phyloP scores from a whole-genome alignment of 2,329 filamentous ascomycete species.

The Cytospora chrysosperma region DNA sequence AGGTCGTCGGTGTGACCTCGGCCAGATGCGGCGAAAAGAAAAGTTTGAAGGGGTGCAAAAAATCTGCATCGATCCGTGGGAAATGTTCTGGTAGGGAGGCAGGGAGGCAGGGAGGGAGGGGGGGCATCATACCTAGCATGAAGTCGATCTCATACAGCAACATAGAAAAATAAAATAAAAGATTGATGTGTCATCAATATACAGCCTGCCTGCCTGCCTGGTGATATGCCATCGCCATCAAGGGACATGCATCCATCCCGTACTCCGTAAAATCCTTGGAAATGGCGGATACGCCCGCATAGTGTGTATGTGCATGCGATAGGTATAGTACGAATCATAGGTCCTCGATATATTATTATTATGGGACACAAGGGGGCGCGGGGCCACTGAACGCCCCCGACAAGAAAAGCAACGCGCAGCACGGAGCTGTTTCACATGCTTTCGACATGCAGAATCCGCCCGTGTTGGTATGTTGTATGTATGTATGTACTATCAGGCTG shows the following conservation, averaged over 20 bases:
- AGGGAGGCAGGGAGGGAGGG: too few species aligned
- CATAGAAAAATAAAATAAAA: neutral
- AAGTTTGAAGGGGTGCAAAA: neutral
- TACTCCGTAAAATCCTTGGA: neutral
- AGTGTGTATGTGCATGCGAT: neutral
- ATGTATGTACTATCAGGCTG: too few species aligned
- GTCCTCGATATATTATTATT: slow-evolving; percentile 1
- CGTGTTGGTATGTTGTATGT: too few species aligned
- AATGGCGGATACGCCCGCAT: neutral
- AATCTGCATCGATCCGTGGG: neutral
- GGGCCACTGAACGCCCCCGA: neutral
- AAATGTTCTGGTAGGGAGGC: slow-evolving; percentile 1
- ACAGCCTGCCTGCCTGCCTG: too few species aligned
- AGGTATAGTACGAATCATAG: slow-evolving; percentile 8
- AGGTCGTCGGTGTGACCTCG: neutral
- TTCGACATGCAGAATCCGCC: neutral
- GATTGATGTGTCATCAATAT: neutral
- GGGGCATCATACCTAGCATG: too few species aligned
- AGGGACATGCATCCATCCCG: neutral
- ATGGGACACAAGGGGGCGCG: neutral
- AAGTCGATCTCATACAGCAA: too few species aligned
- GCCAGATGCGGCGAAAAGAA: neutral
- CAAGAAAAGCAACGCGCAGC: neutral
- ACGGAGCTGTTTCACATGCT: slow-evolving; percentile 8
- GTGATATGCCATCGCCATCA: neutral